A percentile compares a stretch with the other conserved stretches of the same genome.
Evolutionary conservation across 345 rosid species (phyloP).

Genomic region (Pelargonium nanum): DNA sequence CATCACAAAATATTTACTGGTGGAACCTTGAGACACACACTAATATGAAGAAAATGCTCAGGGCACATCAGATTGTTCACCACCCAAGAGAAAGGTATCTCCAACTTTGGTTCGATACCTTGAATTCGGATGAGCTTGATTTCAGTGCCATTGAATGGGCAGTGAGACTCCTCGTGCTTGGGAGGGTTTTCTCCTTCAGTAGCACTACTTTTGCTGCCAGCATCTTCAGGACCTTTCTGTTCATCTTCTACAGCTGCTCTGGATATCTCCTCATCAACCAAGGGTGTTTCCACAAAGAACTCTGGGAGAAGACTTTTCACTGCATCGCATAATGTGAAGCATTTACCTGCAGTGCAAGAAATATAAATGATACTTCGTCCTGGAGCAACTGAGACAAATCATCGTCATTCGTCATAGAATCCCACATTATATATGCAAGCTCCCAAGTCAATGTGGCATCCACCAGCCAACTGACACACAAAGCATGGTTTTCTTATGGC

Average conservation of each 20-base stretch:
- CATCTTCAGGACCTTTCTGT: constrained; percentile 18
- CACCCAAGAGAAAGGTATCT: constrained; percentile 89
- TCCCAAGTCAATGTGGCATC: too few relatives aligned
- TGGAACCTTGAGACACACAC: constrained; percentile 39
- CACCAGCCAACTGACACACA: too few relatives aligned
- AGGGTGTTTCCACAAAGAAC: constrained; percentile 17
- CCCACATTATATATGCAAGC: neutral
- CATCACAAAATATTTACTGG: constrained; percentile 13
- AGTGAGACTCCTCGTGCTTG: constrained; percentile 6
- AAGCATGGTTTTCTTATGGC: too few relatives aligned
- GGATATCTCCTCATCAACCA: constrained; percentile 14
- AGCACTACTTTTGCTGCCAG: neutral
- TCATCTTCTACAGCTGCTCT: constrained; percentile 22
- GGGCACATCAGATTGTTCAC: constrained; percentile 79
- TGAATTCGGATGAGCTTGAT: constrained; percentile 69
- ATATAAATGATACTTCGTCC: neutral
- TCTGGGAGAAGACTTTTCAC: constrained; percentile 54
- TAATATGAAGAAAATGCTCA: constrained; percentile 74
- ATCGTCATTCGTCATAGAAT: neutral
- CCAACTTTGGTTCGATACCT: constrained; percentile 73
- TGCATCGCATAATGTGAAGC: constrained; percentile 53
- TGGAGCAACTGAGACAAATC: neutral
- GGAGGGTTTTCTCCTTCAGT: neutral
- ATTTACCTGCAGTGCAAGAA: constrained; percentile 43
- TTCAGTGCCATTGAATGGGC: constrained; percentile 20